phyloP scores from a whole-genome alignment of 2,329 filamentous ascomycete species.

The Ceratocystis cubensis region DNA sequence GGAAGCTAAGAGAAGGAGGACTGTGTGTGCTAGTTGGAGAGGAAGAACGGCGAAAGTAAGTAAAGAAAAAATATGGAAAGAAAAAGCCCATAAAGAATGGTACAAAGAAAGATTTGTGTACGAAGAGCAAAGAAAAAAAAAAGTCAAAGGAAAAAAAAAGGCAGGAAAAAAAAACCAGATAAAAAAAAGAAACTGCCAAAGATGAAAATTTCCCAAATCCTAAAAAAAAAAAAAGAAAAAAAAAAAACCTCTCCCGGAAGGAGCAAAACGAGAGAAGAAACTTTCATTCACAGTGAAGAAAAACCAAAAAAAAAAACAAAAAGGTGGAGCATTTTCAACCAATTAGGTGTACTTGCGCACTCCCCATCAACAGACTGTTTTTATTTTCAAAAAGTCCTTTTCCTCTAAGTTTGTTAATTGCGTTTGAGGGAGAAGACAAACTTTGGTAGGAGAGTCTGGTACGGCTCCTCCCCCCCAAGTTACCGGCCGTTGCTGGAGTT shows the following conservation, averaged over 20 bases:
- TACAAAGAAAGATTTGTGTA: constrained; percentile 1
- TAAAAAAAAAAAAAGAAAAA: constrained; percentile 1
- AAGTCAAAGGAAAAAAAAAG: constrained; percentile 1
- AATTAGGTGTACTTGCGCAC: constrained; percentile 17
- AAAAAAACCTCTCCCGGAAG: constrained; percentile 16
- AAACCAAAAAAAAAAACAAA: constrained; percentile 14
- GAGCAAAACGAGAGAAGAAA: constrained; percentile 15
- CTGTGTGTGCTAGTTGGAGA: background rate
- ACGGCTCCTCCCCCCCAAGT: too few species aligned
- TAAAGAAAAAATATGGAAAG: background rate
- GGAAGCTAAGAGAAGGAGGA: background rate
- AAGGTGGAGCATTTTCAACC: constrained; percentile 6
- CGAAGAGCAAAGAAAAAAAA: constrained; percentile 12
- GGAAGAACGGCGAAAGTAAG: background rate
- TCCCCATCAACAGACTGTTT: background rate
- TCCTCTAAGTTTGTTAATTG: background rate
- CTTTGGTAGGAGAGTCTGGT: too few species aligned
- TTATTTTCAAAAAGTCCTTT: background rate
- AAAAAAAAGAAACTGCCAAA: constrained; percentile 17
- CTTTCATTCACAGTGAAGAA: constrained; percentile 7
- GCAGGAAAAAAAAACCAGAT: background rate
- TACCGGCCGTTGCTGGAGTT: too few species aligned
- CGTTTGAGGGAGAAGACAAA: background rate
- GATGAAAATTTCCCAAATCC: background rate
- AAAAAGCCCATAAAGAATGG: constrained; percentile 3